Conservation (phyloP, 768 basidiomycete species). For the Sutorius australiensis region DNA sequence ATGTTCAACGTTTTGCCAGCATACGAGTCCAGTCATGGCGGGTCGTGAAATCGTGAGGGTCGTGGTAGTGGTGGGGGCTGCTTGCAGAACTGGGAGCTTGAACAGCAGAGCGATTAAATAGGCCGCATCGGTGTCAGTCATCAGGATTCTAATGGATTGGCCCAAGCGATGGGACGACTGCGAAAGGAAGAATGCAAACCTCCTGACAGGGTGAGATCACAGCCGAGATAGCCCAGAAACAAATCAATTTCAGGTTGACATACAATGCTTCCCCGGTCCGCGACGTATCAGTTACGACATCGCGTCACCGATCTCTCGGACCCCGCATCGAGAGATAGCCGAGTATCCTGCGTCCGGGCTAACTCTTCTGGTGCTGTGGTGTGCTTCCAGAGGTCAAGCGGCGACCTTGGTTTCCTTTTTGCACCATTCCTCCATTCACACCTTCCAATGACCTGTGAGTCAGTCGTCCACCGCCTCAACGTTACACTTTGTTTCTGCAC, state of each 20-base stretch:
- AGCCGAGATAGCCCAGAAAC: constrained; percentile 4
- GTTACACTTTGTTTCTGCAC: not conserved
- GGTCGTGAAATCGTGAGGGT: constrained; percentile 20
- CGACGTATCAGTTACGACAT: not conserved
- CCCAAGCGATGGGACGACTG: constrained; percentile 5
- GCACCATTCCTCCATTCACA: not conserved
- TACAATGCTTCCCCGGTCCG: not conserved
- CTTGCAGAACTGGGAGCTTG: not conserved
- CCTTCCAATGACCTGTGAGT: not conserved
- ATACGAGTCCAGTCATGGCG: constrained; percentile 16
- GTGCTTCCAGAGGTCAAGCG: not conserved
- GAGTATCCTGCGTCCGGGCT: no score
- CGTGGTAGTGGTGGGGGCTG: constrained; percentile 1
- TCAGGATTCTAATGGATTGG: constrained; percentile 1
- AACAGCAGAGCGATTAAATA: constrained; percentile 20
- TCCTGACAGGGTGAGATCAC: constrained; percentile 13
- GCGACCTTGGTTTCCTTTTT: not conserved
- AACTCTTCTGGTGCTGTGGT: not conserved
- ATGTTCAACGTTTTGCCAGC: constrained; percentile 10
- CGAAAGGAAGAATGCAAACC: not conserved
- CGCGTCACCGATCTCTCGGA: not conserved
- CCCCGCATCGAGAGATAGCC: not conserved
- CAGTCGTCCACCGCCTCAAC: not conserved
- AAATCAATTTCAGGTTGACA: not conserved
- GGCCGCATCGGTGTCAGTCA: not conserved